Evolutionary conservation across 208 protist species (phyloP), one percentile per base, ranked within the genome.

Genomic region (Trypanosoma congolense): DNA sequence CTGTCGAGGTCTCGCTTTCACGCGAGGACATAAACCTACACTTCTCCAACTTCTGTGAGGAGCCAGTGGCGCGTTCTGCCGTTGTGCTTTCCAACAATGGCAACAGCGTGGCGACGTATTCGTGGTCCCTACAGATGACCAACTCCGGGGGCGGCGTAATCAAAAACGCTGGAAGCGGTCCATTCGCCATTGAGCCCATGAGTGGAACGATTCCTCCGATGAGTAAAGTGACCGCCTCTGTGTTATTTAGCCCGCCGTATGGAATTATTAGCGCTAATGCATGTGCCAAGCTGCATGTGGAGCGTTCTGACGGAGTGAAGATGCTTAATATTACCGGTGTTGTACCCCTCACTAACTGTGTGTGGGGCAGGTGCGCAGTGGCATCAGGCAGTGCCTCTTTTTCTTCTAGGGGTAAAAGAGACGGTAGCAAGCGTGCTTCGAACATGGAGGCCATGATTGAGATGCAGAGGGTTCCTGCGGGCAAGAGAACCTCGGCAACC

Each of bases 1-100:
- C 93, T 14, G 84, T 96, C 8, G 86, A 95, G 61, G 83, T 98
- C 46, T 63, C 67, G 8, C 72, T 97, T 25, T 93, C 90, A 24
- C 71, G 73, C 14, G 72, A 81, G 21, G 86, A 96, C 53, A 56
- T 96, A 30, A 46, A 70, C 19, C 83, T 98, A 28, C 41, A 80
- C n/a, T 90, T 96, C 51, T 47, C 62, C 12, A 75, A 83, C 21
- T 80, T 78, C 65, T 65, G 63, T 1, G 76, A 88, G 40, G 84
- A 90, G 47, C 82, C 82, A n/a, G 73, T 83, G 10, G 80, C 83
- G 31, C 66, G 61, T 21, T 65, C 82, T 31, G 51, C 64, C 25
- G 51, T 96, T 28, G 66, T 74, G 28, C 61, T 95, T 4, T 76
- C 68, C 28, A 96, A 96, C 74, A 75, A 73, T 50, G 87, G 87